A percentile compares a stretch with the other conserved stretches of the same genome.
These are phyloP conservation scores for Talaromyces liani DNA, from an alignment of 495 filamentous ascomycete species.

Conservation along the genomic window DNA sequence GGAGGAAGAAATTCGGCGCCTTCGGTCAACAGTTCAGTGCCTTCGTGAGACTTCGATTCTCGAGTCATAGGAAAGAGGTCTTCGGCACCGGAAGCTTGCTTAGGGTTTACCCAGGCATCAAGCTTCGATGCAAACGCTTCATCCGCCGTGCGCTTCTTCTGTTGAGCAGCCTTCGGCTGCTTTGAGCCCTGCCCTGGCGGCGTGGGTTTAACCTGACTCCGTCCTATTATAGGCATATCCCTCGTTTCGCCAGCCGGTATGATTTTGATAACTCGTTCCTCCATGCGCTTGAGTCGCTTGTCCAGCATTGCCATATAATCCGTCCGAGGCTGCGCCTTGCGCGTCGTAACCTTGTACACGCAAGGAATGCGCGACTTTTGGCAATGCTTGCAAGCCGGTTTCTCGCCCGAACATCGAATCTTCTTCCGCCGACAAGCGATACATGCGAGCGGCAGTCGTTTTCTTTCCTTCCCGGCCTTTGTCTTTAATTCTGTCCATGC, in stretches of 20 bases:
- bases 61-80: constrained; percentile 50
- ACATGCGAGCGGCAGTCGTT: constrained; percentile 86
- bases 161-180: constrained; percentile 32
- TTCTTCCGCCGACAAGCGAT: constrained; percentile 97
- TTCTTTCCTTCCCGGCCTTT: constrained; percentile 95
- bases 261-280: constrained; percentile 93
- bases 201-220: constrained; percentile 75
- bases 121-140: constrained; percentile 81
- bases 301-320: constrained; percentile 99
- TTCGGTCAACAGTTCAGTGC: constrained; percentile 65
- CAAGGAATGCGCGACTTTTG: constrained; percentile 88
- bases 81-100: constrained; percentile 32
- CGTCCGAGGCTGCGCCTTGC: constrained; percentile 91
- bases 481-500: constrained; percentile 97
- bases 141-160: constrained; percentile 80
- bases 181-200: constrained; percentile 53
- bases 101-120: constrained; percentile 69
- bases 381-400: constrained; percentile 96
- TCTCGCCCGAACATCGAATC: constrained; percentile 96
- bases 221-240: constrained; percentile 52
- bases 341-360: constrained; percentile 95
- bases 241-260: constrained; percentile 75
- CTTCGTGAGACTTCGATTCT: constrained; percentile 56
- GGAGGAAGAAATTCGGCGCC: constrained; percentile 79
- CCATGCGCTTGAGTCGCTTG: constrained; percentile 88